phyloP scores from a whole-genome alignment of 2,329 filamentous ascomycete species.

The Fonsecaea monophora region DNA sequence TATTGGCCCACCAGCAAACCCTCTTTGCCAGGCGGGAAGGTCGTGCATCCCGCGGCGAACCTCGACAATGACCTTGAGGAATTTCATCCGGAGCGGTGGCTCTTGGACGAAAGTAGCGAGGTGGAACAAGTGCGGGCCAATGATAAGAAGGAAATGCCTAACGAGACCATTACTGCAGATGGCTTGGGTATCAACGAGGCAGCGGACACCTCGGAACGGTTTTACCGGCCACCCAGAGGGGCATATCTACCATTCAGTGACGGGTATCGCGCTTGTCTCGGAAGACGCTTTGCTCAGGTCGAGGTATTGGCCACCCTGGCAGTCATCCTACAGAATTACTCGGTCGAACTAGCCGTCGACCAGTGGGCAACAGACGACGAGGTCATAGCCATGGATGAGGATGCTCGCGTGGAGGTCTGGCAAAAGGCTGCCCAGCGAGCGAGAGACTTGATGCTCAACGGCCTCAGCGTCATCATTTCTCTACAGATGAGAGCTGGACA shows the following conservation, averaged over 20 bases:
- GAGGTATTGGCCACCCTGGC: slow-evolving; percentile 63
- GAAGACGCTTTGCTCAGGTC: slow-evolving; percentile 63
- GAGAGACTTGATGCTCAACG: slow-evolving; percentile 59
- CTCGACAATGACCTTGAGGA: slow-evolving; percentile 66
- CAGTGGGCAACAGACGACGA: slow-evolving; percentile 63
- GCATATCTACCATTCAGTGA: slow-evolving; percentile 64
- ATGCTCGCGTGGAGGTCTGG: slow-evolving; percentile 63
- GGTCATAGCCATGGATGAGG: slow-evolving; percentile 58
- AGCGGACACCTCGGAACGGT: slow-evolving; percentile 66
- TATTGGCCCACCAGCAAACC: slow-evolving; percentile 67
- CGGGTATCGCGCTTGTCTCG: slow-evolving; percentile 62
- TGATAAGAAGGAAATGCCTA: slow-evolving; percentile 29
- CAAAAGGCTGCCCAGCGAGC: slow-evolving; percentile 64
- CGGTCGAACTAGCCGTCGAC: slow-evolving; percentile 73
- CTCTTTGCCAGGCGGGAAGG: slow-evolving; percentile 48
- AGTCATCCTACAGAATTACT: slow-evolving; percentile 63
- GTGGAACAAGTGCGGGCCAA: slow-evolving; percentile 19
- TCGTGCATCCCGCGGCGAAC: slow-evolving; percentile 43
- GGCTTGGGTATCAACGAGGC: slow-evolving; percentile 61
- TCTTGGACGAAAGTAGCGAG: slow-evolving; percentile 48
- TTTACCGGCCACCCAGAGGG: slow-evolving; percentile 65
- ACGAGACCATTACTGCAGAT: slow-evolving; percentile 37
- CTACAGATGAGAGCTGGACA: slow-evolving; percentile 68
- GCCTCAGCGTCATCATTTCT: slow-evolving; percentile 69
- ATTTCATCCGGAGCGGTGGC: slow-evolving; percentile 77